Conservation (phyloP, 768 basidiomycete species). For the Rhizopogon vesiculosus region DNA sequence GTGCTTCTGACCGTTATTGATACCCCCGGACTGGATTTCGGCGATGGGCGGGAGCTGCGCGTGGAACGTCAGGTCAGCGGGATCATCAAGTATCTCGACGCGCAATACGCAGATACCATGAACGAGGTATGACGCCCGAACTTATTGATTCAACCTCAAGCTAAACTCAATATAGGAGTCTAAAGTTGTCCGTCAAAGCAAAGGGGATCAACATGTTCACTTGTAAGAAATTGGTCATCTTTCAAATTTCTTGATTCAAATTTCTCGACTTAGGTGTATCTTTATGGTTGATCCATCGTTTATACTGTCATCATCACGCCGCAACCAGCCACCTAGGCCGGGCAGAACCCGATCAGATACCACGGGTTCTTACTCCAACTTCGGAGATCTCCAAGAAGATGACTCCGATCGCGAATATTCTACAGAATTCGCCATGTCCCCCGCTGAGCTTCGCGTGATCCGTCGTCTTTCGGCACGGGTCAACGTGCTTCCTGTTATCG, state of each 20-base stretch:
- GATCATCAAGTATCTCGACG: constrained; percentile 75
- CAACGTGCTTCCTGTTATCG: constrained; percentile 81
- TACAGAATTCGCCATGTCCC: constrained; percentile 60
- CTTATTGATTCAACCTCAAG: not conserved
- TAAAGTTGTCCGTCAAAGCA: constrained; percentile 82
- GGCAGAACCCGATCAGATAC: constrained; percentile 61
- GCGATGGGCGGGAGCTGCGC: constrained; percentile 65
- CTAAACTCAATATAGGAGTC: constrained; percentile 53
- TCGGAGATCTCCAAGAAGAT: constrained; percentile 48
- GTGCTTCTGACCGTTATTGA: constrained; percentile 78
- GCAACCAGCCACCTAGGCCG: constrained; percentile 43
- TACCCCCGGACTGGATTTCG: constrained; percentile 80
- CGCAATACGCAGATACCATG: constrained; percentile 83
- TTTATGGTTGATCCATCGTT: constrained; percentile 81
- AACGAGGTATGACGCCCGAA: constrained; percentile 51
- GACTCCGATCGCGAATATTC: constrained; percentile 46
- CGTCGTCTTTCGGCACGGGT: constrained; percentile 66
- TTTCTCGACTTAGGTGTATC: constrained; percentile 52
- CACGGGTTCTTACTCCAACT: constrained; percentile 51
- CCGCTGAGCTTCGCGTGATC: constrained; percentile 76
- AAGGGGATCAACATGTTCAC: constrained; percentile 88
- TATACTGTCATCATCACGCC: constrained; percentile 52
- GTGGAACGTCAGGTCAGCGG: constrained; percentile 74
- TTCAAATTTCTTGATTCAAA: constrained; percentile 8
- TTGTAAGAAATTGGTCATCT: constrained; percentile 45